Evolutionary conservation across 495 filamentous ascomycete species (phyloP).

Genomic region (Penicillium soppii): DNA sequence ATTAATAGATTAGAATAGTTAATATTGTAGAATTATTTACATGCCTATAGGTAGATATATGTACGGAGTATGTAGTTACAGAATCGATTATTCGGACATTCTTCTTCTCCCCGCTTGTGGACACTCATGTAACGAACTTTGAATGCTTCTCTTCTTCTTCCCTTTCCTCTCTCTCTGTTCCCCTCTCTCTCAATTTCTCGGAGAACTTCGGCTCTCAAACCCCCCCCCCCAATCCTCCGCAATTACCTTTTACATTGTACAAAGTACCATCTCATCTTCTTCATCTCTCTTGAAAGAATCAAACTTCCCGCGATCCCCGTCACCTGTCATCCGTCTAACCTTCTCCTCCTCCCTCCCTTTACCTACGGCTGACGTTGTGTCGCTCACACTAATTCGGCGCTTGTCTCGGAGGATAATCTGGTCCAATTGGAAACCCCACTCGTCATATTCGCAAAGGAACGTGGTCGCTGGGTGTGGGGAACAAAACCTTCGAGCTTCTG

Average conservation of each 20-base stretch:
- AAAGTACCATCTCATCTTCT: no score
- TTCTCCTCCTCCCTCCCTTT: slow-evolving; percentile 5
- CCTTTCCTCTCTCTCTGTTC: not conserved
- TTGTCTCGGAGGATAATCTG: slow-evolving; percentile 27
- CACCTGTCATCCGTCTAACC: not conserved
- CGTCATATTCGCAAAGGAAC: slow-evolving; percentile 24
- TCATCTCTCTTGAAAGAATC: no score
- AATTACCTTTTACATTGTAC: no score
- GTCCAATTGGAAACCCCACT: slow-evolving; percentile 28
- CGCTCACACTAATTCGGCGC: slow-evolving; percentile 10
- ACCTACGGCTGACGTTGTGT: not conserved
- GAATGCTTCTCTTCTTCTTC: not conserved
- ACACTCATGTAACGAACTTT: slow-evolving; percentile 20
- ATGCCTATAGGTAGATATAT: no score
- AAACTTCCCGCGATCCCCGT: not conserved
- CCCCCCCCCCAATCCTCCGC: no score
- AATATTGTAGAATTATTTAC: no score
- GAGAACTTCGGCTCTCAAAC: no score
- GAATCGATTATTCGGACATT: not conserved
- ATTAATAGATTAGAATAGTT: no score
- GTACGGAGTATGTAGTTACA: no score
- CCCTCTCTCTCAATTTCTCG: no score
- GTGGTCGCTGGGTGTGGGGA: slow-evolving; percentile 26
- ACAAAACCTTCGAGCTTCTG: slow-evolving; percentile 15
- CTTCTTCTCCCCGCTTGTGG: slow-evolving; percentile 18